phyloP scores from a whole-genome alignment of 2,329 filamentous ascomycete genomes.

The Pseudopithomyces chartarum region DNA sequence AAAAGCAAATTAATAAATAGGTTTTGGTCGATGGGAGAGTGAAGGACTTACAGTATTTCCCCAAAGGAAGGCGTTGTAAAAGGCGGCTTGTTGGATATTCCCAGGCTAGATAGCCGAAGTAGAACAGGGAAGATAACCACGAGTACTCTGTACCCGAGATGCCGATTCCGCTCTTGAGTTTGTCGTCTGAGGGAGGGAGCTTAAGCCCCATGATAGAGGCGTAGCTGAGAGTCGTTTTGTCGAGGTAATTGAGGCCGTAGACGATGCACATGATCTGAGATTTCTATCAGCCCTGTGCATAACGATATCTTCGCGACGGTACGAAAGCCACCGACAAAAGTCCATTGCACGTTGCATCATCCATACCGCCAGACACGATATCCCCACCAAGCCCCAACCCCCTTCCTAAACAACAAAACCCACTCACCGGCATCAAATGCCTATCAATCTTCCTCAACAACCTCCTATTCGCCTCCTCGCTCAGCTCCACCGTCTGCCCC shows the following conservation, averaged over 20 bases:
- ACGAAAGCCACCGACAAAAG: too few species aligned
- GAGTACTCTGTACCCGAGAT: slow-evolving; percentile 58
- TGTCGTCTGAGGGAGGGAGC: slow-evolving; percentile 33
- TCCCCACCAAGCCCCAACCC: too few species aligned
- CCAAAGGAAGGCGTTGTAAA: slow-evolving; percentile 67
- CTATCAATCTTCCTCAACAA: slow-evolving; percentile 66
- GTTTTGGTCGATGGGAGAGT: neutral
- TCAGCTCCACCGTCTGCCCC: slow-evolving; percentile 59
- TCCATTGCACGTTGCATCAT: too few species aligned
- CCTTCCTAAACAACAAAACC: too few species aligned
- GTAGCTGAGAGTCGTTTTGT: slow-evolving; percentile 63
- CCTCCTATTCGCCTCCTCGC: slow-evolving; percentile 62
- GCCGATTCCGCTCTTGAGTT: slow-evolving; percentile 47
- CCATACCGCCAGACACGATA: too few species aligned
- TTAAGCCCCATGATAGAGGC: slow-evolving; percentile 57
- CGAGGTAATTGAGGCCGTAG: slow-evolving; percentile 65
- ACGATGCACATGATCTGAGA: slow-evolving; percentile 58
- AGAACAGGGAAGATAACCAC: slow-evolving; percentile 58
- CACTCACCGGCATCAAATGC: slow-evolving; percentile 60
- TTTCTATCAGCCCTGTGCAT: neutral
- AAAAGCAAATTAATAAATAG: slow-evolving; percentile 11
- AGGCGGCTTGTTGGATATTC: slow-evolving; percentile 71
- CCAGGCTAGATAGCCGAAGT: slow-evolving; percentile 62
- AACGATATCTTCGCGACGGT: too few species aligned
- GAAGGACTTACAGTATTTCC: slow-evolving; percentile 60